Conservation (phyloP, 1,284 basidiomycete genomes). For the Papiliotrema fonsecae region DNA sequence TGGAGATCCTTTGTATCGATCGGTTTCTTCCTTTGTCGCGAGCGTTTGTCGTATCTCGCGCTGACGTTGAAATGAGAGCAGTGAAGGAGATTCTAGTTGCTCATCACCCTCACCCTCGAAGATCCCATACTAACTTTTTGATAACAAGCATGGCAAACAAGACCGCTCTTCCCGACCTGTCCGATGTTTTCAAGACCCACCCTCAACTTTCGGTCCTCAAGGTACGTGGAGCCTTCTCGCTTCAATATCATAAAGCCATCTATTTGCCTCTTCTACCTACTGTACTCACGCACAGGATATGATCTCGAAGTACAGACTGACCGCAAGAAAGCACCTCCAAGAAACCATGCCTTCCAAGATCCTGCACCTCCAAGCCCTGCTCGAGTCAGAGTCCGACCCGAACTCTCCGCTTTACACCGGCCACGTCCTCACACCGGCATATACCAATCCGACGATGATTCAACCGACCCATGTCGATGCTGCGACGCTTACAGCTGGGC, state of each 20-base stretch:
- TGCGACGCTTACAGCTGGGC: not conserved
- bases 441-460: slow-evolving; percentile 8
- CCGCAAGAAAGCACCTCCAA: slow-evolving; percentile 23
- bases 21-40: too few species aligned
- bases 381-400: slow-evolving; percentile 20
- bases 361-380: slow-evolving; percentile 14
- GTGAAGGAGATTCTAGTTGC: too few species aligned
- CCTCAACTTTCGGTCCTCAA: slow-evolving; percentile 17
- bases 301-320: slow-evolving; percentile 11
- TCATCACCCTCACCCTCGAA: too few species aligned
- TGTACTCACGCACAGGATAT: slow-evolving; percentile 16
- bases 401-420: slow-evolving; percentile 16
- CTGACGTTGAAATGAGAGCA: too few species aligned
- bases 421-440: slow-evolving; percentile 12
- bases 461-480: slow-evolving; percentile 13
- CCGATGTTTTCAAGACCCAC: slow-evolving; percentile 24
- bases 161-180: slow-evolving; percentile 16
- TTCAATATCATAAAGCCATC: too few species aligned
- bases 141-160: too few species aligned
- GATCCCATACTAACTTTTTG: too few species aligned
- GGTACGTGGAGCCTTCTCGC: too few species aligned
- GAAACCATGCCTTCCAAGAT: slow-evolving; percentile 26
- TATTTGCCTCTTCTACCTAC: not conserved
- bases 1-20: too few species aligned
- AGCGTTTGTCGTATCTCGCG: too few species aligned